Base-by-base conservation (phyloP, 495 filamentous ascomycete genomes). In the Penicillium coprophilum region DNA sequence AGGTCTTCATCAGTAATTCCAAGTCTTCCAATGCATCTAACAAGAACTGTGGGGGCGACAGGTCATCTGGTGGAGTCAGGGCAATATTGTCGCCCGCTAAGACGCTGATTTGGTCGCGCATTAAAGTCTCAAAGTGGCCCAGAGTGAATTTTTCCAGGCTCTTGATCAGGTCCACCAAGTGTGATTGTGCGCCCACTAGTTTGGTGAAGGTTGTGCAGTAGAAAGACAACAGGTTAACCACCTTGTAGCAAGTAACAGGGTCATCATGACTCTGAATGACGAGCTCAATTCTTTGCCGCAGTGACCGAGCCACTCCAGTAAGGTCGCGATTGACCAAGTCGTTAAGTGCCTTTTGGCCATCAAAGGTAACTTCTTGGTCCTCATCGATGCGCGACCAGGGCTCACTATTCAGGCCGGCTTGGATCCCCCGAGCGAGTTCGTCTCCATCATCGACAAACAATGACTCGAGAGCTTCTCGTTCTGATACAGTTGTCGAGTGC, bases 201-300 rank as follows among this genome's bases (percentile, higher is more conserved):
- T 85, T 90, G 9, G 83, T 77, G 60, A 97, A 96, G 1, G 90
- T 97, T 38, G 80, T 77, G 46, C 83, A 85, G 74, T 99, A 99
- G 73, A 97, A 99, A 46, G 82, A 81, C 31, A 97, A 80, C 1
- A 97, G 73, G 56, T 95, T 96, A 17, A 89, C 86, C 36, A 96
- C 86, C 63, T 90, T 91, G 77, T 96, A 99, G 48, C 90, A 87
- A 43, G 92, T 77, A 23, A 93, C 87, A 0, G 90, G 85, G 52
- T 96, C 91, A 56, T 97, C 94, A 64, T 96, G 91, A 49, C 87
- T 89, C 62, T 96, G 90, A 32, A 97, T 88, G 28, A 95, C 88
- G 57, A 96, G 88, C 72, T 96, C 91, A 50, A 93, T 85, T 13
- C 93, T 80, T 67, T 96, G 91, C 8, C 87, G 84, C 9, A 97